Percentiles rank a stretch among this genome's conserved stretches.
These are phyloP conservation scores for Prosopis cineraria DNA, from an alignment of 306 rosid species.

Conservation along the genomic window DNA sequence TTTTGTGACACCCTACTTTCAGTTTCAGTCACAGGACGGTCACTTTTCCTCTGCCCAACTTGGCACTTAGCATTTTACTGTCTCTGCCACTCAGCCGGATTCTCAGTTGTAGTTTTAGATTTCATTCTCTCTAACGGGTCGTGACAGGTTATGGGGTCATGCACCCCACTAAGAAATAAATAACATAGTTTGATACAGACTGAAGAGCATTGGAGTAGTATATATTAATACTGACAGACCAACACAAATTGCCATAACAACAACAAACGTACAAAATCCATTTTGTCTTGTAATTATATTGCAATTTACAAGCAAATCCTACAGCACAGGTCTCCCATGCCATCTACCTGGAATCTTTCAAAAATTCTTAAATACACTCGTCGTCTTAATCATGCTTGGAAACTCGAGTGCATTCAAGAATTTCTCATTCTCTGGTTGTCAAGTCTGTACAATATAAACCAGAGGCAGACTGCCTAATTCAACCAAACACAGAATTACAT, in stretches of 20 bases:
- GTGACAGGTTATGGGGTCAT: too few species aligned
- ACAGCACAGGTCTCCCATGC: not conserved
- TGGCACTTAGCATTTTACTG: not conserved
- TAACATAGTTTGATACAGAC: too few species aligned
- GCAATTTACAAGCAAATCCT: not conserved
- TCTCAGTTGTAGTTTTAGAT: not conserved
- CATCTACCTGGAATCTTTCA: not conserved
- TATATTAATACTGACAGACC: too few species aligned
- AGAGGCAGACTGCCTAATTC: constrained; percentile 2
- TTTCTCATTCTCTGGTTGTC: not conserved
- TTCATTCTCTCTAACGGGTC: not conserved
- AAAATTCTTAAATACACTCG: not conserved
- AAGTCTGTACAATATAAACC: not conserved
- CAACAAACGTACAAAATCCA: not conserved
- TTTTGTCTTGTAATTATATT: not conserved
- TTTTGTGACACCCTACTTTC: not conserved
- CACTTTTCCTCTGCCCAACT: not conserved
- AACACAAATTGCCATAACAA: not conserved
- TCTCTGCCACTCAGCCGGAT: not conserved
- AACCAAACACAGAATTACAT: constrained; percentile 23
- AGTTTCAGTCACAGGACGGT: not conserved
- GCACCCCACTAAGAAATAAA: too few species aligned
- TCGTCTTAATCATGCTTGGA: not conserved
- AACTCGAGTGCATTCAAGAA: not conserved
- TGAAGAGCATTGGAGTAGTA: too few species aligned